Evolutionary conservation across 1,139 yeast genomes (phyloP), one percentile per base, ranked within the genome.

Genomic region (Yamadazyma blattariae): DNA sequence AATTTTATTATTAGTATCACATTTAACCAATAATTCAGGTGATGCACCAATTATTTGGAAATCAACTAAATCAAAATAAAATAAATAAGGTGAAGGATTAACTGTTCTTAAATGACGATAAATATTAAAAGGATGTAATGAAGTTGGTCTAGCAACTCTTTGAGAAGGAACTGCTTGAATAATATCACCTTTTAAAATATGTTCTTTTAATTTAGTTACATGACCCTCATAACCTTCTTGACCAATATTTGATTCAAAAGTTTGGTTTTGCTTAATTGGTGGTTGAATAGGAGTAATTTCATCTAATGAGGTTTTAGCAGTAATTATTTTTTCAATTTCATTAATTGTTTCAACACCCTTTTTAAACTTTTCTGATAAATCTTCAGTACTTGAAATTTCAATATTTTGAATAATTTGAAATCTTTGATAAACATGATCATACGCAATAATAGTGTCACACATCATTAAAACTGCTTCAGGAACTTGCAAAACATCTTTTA

Each of bases 121-220:
- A 33, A 94, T 85, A 64, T 92, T 92, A 75, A 92, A 92, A 2
- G 98, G 97, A 57, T 92, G 97, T 49, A 92, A 71, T 5, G 90
- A 80, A 0, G 98, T 92, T 25, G 96, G 96, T 59, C 97, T 81
- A 5, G 95, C 89, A 21, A 92, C 89, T 54, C 98, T 75, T 67
- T 92, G 98, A 1, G 97, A 89, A 7, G 98, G 98, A 13, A 92
- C 98, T 1, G 96, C 97, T 61, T 92, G 98, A 62, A 92, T 86
- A 38, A 92, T 87, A 55, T 92, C 97, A 36, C 98, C 98, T 50
- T 79, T 77, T 50, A 82, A 64, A 50, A 92, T 92, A 53, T 92
- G 97, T 32, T 79, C 62, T 54, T 88, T 89, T 52, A 92, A 73
- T 10, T 64, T 72, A 19, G 71, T 60, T 28, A 92, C 98, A 58